A percentile compares a stretch with the other conserved stretches of the same genome.
phyloP scores from a whole-genome alignment of 345 rosid genomes.

The Salix dunnii region DNA sequence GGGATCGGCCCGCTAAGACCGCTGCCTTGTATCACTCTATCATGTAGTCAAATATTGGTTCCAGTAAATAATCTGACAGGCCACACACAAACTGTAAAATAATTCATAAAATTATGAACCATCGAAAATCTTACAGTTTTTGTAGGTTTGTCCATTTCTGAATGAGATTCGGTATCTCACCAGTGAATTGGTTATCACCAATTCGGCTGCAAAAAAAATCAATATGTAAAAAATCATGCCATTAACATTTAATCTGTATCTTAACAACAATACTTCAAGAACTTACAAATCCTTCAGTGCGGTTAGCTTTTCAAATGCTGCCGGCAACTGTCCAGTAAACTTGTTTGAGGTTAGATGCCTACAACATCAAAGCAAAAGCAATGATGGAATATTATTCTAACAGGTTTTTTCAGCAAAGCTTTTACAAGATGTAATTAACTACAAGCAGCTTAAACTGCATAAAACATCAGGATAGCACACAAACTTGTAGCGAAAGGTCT shows the following conservation, averaged over 20 bases:
- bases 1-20: conserved; percentile 6
- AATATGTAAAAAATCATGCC: background rate
- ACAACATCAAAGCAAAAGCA: conserved; percentile 1
- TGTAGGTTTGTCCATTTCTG: conserved; percentile 45
- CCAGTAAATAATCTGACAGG: background rate
- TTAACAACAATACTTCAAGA: background rate
- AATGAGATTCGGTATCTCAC: conserved; percentile 50
- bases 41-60: background rate
- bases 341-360: conserved; percentile 49
- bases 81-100: background rate
- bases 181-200: conserved; percentile 47
- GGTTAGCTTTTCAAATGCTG: background rate
- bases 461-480: background rate
- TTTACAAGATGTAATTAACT: no score
- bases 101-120: no score
- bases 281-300: background rate
- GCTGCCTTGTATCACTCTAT: background rate
- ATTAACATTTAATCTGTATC: background rate
- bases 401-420: background rate
- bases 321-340: conserved; percentile 35
- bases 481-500: background rate
- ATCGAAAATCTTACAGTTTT: conserved; percentile 39
- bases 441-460: no score
- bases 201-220: conserved; percentile 34
- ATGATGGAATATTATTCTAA: background rate